These are phyloP conservation scores for Neobulgaria alba DNA, from an alignment of 2,329 filamentous ascomycete species.

Conservation along the genomic window DNA sequence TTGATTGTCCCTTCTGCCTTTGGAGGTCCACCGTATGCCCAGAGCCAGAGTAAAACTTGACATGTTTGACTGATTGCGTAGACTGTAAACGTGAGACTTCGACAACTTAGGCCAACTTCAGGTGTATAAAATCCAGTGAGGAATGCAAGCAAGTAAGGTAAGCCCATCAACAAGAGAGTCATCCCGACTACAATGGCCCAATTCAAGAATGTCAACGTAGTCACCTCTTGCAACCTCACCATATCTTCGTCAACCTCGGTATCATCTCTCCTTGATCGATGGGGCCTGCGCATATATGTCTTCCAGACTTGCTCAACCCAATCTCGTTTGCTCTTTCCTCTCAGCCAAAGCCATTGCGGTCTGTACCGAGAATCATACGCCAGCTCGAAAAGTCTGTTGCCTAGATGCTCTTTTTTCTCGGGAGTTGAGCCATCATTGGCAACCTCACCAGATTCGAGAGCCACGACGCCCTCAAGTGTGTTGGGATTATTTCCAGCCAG, in stretches of 20 bases:
- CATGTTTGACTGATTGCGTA: slow-evolving; percentile 29
- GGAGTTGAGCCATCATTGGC: not conserved
- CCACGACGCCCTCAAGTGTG: slow-evolving; percentile 14
- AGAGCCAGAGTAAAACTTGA: slow-evolving; percentile 20
- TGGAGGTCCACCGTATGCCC: slow-evolving; percentile 8
- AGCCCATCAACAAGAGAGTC: slow-evolving; percentile 10
- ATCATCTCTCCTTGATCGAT: slow-evolving; percentile 2
- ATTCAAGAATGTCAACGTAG: slow-evolving; percentile 8
- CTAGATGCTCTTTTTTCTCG: slow-evolving; percentile 2
- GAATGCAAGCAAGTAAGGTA: slow-evolving; percentile 28
- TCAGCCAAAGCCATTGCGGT: slow-evolving; percentile 13
- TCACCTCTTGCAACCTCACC: slow-evolving; percentile 7
- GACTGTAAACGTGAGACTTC: slow-evolving; percentile 29
- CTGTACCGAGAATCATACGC: slow-evolving; percentile 13
- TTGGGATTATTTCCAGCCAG: slow-evolving; percentile 18
- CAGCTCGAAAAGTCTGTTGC: slow-evolving; percentile 7
- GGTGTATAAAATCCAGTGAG: slow-evolving; percentile 30
- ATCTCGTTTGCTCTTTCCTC: slow-evolving; percentile 13
- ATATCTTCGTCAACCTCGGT: slow-evolving; percentile 10
- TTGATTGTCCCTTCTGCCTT: slow-evolving; percentile 1
- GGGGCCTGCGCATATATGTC: slow-evolving; percentile 7
- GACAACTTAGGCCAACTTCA: slow-evolving; percentile 27
- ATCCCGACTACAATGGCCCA: slow-evolving; percentile 13
- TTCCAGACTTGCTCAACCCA: slow-evolving; percentile 11
- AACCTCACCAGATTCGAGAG: slow-evolving; percentile 10